Evolutionary conservation across 192 early-diverging fungal species (phyloP).

Genomic region (Cetraspora pellucida): DNA sequence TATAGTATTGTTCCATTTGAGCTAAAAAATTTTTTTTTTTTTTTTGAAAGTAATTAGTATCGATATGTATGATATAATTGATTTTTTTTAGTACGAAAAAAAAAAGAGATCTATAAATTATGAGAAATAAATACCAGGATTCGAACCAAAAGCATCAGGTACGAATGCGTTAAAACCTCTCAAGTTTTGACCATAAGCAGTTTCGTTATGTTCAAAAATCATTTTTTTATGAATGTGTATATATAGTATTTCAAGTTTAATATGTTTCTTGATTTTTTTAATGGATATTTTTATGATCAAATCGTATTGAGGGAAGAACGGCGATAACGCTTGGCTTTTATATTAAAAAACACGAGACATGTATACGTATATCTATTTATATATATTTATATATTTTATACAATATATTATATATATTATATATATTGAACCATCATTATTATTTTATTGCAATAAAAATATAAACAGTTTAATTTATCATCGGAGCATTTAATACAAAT

Average conservation of each 20-base stretch:
- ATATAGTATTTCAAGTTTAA: no score
- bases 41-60: background rate
- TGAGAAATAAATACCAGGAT: conserved; percentile 12
- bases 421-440: no score
- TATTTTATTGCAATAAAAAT: background rate
- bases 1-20: conserved; percentile 31
- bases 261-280: no score
- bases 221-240: background rate
- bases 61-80: background rate
- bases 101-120: background rate
- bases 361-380: no score
- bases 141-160: conserved; percentile 25
- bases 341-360: no score
- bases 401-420: no score
- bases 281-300: no score
- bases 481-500: no score
- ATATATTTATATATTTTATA: no score
- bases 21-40: conserved; percentile 7
- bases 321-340: no score
- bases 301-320: no score
- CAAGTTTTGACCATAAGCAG: conserved; percentile 22
- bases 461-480: background rate
- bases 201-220: conserved; percentile 31
- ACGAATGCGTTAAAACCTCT: conserved; percentile 24
- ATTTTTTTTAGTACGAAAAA: background rate